Percentiles rank a stretch among this genome's conserved stretches.
phyloP scores from a whole-genome alignment of 805 yeast genomes.

The Candida nitratophila region DNA sequence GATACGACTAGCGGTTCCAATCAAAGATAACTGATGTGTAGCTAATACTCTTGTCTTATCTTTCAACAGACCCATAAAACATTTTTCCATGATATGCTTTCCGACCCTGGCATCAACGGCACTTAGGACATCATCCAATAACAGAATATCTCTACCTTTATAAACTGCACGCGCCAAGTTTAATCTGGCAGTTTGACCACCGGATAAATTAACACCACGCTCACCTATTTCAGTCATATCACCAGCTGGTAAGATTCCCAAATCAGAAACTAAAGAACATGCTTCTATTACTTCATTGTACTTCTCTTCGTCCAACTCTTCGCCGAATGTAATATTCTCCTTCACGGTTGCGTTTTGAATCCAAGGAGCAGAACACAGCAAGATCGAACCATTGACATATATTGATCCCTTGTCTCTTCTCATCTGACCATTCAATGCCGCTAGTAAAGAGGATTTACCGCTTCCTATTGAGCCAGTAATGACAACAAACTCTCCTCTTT shows the following conservation, averaged over 20 bases:
- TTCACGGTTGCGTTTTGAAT: slow-evolving; percentile 73
- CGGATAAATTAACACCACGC: slow-evolving; percentile 76
- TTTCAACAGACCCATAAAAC: slow-evolving; percentile 50
- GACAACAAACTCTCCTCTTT: slow-evolving; percentile 64
- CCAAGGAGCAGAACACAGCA: slow-evolving; percentile 60
- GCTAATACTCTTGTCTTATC: slow-evolving; percentile 65
- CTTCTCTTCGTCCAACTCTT: slow-evolving; percentile 37
- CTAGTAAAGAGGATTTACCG: slow-evolving; percentile 70
- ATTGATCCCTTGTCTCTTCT: slow-evolving; percentile 44
- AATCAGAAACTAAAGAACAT: slow-evolving; percentile 63
- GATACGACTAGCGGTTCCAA: slow-evolving; percentile 60
- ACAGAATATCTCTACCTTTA: slow-evolving; percentile 54
- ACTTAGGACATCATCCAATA: slow-evolving; percentile 73
- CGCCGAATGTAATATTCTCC: slow-evolving; percentile 69
- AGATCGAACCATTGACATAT: slow-evolving; percentile 44
- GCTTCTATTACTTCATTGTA: slow-evolving; percentile 51
- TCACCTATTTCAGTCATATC: slow-evolving; percentile 81
- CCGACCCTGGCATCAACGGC: slow-evolving; percentile 89
- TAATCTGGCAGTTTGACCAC: slow-evolving; percentile 84
- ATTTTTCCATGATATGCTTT: slow-evolving; percentile 64
- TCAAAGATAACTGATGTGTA: slow-evolving; percentile 72
- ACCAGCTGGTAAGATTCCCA: slow-evolving; percentile 64
- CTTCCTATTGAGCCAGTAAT: slow-evolving; percentile 81
- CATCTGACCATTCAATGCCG: slow-evolving; percentile 68
- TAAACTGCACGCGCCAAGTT: slow-evolving; percentile 77